Evolutionary conservation across 2,329 filamentous ascomycete species (phyloP).

Genomic region (Lasiodiplodia sp.): DNA sequence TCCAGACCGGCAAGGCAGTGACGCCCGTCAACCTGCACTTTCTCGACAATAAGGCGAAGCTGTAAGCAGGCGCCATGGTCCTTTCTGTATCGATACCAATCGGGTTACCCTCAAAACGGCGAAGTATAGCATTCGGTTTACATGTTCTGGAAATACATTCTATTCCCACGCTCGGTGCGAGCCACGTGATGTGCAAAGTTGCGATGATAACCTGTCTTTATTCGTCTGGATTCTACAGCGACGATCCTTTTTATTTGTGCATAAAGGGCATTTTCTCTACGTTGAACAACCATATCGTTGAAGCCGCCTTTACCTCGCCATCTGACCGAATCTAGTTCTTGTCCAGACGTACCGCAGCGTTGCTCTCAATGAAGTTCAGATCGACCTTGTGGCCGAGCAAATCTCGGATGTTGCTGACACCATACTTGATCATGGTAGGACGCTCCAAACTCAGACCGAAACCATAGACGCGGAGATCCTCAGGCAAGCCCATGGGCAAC

Average conservation of each 20-base stretch:
- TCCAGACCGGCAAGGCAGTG: conserved; percentile 59
- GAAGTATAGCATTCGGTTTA: conserved; percentile 1
- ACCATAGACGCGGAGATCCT: conserved; percentile 91
- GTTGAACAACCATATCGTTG: not conserved
- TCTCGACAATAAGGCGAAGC: conserved; percentile 45
- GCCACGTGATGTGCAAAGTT: not conserved
- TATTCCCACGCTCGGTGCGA: not conserved
- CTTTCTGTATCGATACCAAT: conserved; percentile 20
- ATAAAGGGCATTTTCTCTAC: not conserved
- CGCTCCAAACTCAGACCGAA: conserved; percentile 92
- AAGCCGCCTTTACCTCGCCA: not conserved
- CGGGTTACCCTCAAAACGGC: not conserved
- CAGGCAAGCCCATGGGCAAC: conserved; percentile 90
- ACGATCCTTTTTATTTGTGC: not conserved
- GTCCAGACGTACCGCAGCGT: conserved; percentile 88
- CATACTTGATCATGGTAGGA: conserved; percentile 96
- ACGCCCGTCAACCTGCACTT: conserved; percentile 70
- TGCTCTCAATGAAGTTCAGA: conserved; percentile 88
- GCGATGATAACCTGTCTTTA: not conserved
- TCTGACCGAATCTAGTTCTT: conserved; percentile 66
- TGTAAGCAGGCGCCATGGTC: conserved; percentile 22
- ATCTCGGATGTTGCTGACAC: conserved; percentile 83
- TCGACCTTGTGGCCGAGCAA: conserved; percentile 95
- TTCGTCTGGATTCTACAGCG: conserved; percentile 1
- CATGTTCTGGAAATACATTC: not conserved